These are phyloP conservation scores for Suillus cothurnatus DNA, from an alignment of 768 basidiomycete species.

Conservation along the genomic window DNA sequence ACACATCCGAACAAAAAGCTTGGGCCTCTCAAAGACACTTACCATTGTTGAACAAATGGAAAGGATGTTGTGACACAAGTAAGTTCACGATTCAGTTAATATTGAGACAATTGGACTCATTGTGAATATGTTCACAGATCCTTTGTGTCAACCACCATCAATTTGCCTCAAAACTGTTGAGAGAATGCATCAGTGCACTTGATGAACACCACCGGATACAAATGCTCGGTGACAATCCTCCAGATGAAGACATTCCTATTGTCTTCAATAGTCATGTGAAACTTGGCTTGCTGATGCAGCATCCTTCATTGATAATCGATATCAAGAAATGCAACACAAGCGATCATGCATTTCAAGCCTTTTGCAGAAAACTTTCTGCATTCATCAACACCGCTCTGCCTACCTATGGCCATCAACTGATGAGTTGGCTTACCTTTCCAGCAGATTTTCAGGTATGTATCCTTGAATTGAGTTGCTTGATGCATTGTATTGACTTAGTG, in stretches of 20 bases:
- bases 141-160: too few relatives aligned
- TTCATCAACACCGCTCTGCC: too few relatives aligned
- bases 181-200: too few relatives aligned
- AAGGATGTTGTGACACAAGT: conserved; percentile 37
- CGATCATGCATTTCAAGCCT: neutral
- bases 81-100: neutral
- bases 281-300: neutral
- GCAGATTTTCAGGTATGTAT: neutral
- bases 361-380: neutral
- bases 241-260: neutral
- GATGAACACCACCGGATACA: too few relatives aligned
- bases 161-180: too few relatives aligned
- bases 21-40: conserved; percentile 28
- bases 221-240: neutral
- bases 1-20: conserved; percentile 32
- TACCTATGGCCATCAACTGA: too few relatives aligned
- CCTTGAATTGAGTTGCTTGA: neutral
- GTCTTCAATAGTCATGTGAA: neutral
- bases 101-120: too few relatives aligned
- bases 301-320: neutral
- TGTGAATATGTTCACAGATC: too few relatives aligned
- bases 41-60: conserved; percentile 34
- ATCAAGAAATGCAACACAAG: neutral
- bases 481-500: neutral
- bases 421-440: conserved; percentile 3